Conservation (phyloP, 2,329 filamentous ascomycete species). For the Cytospora chrysosperma region DNA sequence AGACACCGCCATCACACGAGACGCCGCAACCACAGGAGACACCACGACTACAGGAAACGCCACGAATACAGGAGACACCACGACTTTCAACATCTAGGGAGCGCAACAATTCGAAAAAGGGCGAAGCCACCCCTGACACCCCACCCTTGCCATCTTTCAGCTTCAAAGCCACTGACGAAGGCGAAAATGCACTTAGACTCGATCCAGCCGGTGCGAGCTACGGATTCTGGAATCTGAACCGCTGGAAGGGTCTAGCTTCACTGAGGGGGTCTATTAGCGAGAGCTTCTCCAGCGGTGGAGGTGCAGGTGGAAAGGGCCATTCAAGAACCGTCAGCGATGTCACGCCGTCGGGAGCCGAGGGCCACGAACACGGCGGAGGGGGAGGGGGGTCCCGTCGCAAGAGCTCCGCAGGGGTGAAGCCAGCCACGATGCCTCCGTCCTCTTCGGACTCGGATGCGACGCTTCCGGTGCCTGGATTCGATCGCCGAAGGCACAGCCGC, state of each 20-base stretch:
- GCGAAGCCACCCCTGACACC: slow-evolving; percentile 30
- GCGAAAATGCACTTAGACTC: slow-evolving; percentile 34
- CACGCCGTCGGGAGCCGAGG: not conserved
- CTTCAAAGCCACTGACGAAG: slow-evolving; percentile 43
- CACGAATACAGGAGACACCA: slow-evolving; percentile 24
- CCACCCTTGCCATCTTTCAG: slow-evolving; percentile 59
- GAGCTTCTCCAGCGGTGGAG: not conserved
- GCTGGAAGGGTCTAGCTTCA: slow-evolving; percentile 48
- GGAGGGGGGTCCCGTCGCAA: slow-evolving; percentile 2
- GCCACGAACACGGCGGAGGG: slow-evolving; percentile 10
- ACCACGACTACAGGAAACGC: not conserved
- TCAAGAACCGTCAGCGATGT: slow-evolving; percentile 20
- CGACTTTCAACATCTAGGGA: slow-evolving; percentile 5
- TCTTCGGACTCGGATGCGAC: slow-evolving; percentile 24
- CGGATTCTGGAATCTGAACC: slow-evolving; percentile 58
- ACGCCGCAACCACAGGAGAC: too few species aligned
- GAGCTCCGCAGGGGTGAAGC: slow-evolving; percentile 13
- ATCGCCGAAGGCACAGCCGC: slow-evolving; percentile 19
- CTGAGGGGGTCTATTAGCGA: slow-evolving; percentile 32
- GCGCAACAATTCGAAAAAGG: slow-evolving; percentile 25
- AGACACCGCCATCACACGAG: slow-evolving; percentile 17
- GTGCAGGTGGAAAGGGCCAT: slow-evolving; percentile 12
- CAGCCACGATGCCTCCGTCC: slow-evolving; percentile 11
- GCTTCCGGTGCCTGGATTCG: slow-evolving; percentile 11
- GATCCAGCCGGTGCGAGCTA: slow-evolving; percentile 43